phyloP scores from a whole-genome alignment of 768 basidiomycete genomes.

The Leccinum uliginosum region DNA sequence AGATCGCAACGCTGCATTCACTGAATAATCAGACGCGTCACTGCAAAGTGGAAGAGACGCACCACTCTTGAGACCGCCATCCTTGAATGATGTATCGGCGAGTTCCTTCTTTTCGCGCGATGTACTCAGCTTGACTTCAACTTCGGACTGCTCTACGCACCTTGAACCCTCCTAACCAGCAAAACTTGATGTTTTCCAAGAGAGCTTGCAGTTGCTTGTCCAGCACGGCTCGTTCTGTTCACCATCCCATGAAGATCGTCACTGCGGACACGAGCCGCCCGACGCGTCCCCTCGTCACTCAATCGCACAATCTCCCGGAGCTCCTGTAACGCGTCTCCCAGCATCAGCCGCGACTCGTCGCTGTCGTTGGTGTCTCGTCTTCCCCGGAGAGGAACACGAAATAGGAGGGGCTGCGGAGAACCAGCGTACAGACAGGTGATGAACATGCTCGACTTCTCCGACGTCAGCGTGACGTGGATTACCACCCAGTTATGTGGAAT shows the following conservation, averaged over 20 bases:
- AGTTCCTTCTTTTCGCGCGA: conserved; percentile 66
- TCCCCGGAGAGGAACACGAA: conserved; percentile 85
- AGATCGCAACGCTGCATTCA: conserved; percentile 51
- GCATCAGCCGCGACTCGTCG: conserved; percentile 69
- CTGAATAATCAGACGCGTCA: conserved; percentile 1
- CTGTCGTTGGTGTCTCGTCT: conserved; percentile 71
- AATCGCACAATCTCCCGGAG: conserved; percentile 73
- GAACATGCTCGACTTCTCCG: conserved; percentile 80
- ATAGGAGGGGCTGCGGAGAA: conserved; percentile 59
- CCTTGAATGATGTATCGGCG: conserved; percentile 67
- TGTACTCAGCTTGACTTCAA: conserved; percentile 48
- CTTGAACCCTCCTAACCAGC: conserved; percentile 98
- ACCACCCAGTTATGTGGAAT: conserved; percentile 81
- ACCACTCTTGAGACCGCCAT: conserved; percentile 60
- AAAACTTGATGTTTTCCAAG: conserved; percentile 84
- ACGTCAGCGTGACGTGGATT: conserved; percentile 76
- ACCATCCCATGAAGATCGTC: conserved; percentile 76
- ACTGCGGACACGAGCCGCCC: conserved; percentile 65
- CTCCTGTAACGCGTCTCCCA: conserved; percentile 69
- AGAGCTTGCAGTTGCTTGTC: conserved; percentile 73
- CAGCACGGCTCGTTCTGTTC: conserved; percentile 73
- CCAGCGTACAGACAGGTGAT: conserved; percentile 70
- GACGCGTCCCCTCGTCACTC: conserved; percentile 72
- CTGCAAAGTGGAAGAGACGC: conserved; percentile 15
- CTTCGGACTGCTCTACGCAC: conserved; percentile 43